phyloP scores from a whole-genome alignment of 1,284 basidiomycete genomes.

The Ceratobasidium sp. region DNA sequence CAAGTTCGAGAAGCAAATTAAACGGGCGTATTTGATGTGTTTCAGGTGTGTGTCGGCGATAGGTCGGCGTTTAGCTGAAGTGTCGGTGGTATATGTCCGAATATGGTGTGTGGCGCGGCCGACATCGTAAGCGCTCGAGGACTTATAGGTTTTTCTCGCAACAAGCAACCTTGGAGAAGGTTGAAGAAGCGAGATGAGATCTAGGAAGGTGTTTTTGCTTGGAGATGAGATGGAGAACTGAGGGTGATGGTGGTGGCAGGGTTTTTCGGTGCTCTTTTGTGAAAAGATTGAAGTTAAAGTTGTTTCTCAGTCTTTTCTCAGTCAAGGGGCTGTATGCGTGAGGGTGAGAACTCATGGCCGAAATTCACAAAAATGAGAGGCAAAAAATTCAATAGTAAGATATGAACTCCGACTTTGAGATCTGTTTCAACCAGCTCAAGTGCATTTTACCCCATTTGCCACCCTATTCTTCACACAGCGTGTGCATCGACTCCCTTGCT shows the following conservation, averaged over 20 bases:
- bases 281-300: not conserved
- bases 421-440: not conserved
- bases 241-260: not conserved
- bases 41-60: slow-evolving; percentile 8
- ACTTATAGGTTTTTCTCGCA: not conserved
- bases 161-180: not conserved
- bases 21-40: slow-evolving; percentile 3
- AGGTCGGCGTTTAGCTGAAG: slow-evolving; percentile 15
- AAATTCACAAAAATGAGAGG: not conserved
- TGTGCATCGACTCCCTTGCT: not conserved
- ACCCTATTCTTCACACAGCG: not conserved
- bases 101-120: slow-evolving; percentile 8
- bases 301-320: not conserved
- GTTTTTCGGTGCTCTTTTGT: not conserved
- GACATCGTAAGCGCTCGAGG: slow-evolving; percentile 7
- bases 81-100: slow-evolving; percentile 18
- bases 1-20: slow-evolving; percentile 16
- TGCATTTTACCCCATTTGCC: not conserved
- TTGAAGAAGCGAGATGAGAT: not conserved
- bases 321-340: not conserved
- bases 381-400: not conserved
- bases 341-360: not conserved
- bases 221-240: not conserved
- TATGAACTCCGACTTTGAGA: not conserved
- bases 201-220: not conserved